Conservation (phyloP, 1,139 yeast genomes). For the Geotrichum aggregatum region DNA sequence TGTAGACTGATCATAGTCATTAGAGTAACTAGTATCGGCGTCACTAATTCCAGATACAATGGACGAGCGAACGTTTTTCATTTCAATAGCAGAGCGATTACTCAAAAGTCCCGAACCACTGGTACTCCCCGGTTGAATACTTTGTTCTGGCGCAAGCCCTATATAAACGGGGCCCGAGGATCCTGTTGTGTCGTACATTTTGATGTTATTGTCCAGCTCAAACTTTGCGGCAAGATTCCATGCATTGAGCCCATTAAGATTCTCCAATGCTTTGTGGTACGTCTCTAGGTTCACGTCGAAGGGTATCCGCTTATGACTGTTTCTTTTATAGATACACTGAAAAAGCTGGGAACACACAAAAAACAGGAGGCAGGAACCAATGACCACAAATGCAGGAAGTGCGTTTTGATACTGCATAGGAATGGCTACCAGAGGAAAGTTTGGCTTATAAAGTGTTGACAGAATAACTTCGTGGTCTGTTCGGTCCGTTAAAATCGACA, state of each 20-base stretch:
- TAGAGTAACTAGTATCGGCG: too few species aligned
- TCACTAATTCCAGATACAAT: too few species aligned
- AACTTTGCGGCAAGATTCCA: background rate
- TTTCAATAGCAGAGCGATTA: too few species aligned
- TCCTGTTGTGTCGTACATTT: background rate
- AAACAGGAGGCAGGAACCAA: background rate
- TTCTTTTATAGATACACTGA: background rate
- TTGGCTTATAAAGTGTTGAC: background rate
- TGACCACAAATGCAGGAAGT: background rate
- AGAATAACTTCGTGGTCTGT: background rate
- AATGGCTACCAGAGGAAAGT: background rate
- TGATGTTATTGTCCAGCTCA: background rate
- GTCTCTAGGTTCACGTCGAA: constrained; percentile 1
- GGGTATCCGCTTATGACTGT: background rate
- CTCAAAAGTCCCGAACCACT: too few species aligned
- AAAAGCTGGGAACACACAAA: background rate
- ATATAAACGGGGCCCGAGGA: too few species aligned
- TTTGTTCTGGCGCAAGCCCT: too few species aligned
- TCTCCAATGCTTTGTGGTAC: background rate
- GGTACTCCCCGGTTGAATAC: too few species aligned
- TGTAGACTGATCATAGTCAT: too few species aligned
- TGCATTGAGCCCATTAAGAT: background rate
- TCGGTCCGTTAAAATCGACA: background rate
- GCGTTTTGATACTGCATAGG: background rate
- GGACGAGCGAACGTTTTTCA: too few species aligned